Conservation (phyloP, 1,284 basidiomycete species). For the Cryptococcus depauperatus region DNA sequence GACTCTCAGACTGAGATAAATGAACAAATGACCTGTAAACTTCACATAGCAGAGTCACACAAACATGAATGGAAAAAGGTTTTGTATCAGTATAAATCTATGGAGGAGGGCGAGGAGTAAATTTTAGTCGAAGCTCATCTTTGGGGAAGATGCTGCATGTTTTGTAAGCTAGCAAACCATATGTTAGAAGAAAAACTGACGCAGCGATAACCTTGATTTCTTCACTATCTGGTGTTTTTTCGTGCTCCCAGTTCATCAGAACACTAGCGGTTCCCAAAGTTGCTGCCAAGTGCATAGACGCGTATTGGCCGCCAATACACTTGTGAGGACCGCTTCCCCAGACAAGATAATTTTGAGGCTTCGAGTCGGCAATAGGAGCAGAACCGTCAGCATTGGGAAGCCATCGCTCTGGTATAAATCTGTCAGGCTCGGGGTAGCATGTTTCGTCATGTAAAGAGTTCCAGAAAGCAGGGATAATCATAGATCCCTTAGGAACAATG, state of each 20-base stretch:
- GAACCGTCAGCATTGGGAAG: constrained; percentile 64
- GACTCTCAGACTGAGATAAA: no score
- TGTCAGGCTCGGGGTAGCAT: constrained; percentile 80
- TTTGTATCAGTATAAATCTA: no score
- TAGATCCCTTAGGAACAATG: constrained; percentile 81
- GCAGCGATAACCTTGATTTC: constrained; percentile 90
- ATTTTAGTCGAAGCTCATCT: constrained; percentile 77
- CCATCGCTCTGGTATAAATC: constrained; percentile 86
- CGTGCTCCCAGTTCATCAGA: constrained; percentile 82
- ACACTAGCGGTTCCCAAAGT: constrained; percentile 76
- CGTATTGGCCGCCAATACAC: constrained; percentile 91
- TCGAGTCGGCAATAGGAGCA: constrained; percentile 59
- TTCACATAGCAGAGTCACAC: no score
- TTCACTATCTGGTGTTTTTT: constrained; percentile 66
- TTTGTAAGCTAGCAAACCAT: background rate
- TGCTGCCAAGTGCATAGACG: constrained; percentile 81
- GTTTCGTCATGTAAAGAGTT: constrained; percentile 83
- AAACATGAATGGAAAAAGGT: no score
- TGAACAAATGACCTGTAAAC: no score
- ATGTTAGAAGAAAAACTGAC: constrained; percentile 24
- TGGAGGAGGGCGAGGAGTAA: constrained; percentile 46
- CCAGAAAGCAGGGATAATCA: constrained; percentile 97
- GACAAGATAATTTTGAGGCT: constrained; percentile 91
- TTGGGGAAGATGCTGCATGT: constrained; percentile 68
- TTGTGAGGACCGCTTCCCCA: constrained; percentile 90